These are phyloP conservation scores for Colletotrichum chrysophilum DNA, from an alignment of 2,329 filamentous ascomycete species.

Conservation along the genomic window DNA sequence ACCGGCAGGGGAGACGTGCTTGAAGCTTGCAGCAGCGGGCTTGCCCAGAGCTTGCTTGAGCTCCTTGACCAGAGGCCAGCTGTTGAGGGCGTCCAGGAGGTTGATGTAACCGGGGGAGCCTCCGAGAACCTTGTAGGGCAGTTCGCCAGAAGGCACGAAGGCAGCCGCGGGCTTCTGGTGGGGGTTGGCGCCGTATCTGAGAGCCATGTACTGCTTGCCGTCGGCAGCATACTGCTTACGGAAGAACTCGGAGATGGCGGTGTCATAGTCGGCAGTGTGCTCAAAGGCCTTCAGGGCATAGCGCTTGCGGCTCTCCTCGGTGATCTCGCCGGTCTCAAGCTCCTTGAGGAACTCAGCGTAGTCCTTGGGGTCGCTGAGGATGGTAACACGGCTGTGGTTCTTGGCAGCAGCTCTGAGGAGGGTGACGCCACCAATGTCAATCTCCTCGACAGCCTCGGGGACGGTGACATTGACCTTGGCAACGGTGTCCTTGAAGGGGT, in stretches of 20 bases:
- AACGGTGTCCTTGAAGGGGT: slow-evolving; percentile 98
- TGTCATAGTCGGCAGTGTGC: slow-evolving; percentile 96
- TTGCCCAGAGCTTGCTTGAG: slow-evolving; percentile 86
- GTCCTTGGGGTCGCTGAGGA: slow-evolving; percentile 91
- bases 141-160: slow-evolving; percentile 71
- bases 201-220: slow-evolving; percentile 80
- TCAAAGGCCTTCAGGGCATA: slow-evolving; percentile 98
- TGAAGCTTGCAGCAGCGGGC: slow-evolving; percentile 96
- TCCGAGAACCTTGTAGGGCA: slow-evolving; percentile 94
- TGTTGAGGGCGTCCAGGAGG: slow-evolving; percentile 92
- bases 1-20: slow-evolving; percentile 96
- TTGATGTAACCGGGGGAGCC: slow-evolving; percentile 97
- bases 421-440: slow-evolving; percentile 97
- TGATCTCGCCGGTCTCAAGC: slow-evolving; percentile 85
- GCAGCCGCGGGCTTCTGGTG: slow-evolving; percentile 97
- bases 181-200: slow-evolving; percentile 96
- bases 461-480: slow-evolving; percentile 97
- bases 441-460: slow-evolving; percentile 96
- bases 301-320: slow-evolving; percentile 81
- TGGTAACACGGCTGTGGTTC: slow-evolving; percentile 95
- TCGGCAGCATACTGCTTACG: slow-evolving; percentile 92
- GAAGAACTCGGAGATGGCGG: slow-evolving; percentile 95
- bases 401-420: slow-evolving; percentile 96
- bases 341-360: slow-evolving; percentile 94
- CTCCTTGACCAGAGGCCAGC: slow-evolving; percentile 97